These are phyloP conservation scores for Saccharomyces hybrid DNA, from an alignment of 1,139 yeast species.

Conservation along the genomic window DNA sequence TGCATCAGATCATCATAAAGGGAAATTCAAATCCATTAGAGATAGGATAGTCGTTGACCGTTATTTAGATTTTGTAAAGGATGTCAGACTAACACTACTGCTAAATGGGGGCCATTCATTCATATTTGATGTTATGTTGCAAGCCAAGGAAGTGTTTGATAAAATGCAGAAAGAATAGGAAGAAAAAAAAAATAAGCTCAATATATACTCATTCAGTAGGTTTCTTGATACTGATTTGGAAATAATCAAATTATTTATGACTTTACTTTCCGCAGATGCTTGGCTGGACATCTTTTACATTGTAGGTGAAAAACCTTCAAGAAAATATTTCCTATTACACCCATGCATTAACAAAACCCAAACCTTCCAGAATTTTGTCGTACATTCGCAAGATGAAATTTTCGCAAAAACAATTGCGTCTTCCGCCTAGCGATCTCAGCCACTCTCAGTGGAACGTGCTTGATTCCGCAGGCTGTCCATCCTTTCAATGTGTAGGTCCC, in stretches of 20 bases:
- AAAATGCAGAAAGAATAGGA: conserved; percentile 24
- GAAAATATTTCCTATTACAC: not conserved
- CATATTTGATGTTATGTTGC: conserved; percentile 37
- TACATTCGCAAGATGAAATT: not conserved
- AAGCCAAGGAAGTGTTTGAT: conserved; percentile 36
- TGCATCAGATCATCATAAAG: conserved; percentile 3
- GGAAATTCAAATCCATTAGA: conserved; percentile 12
- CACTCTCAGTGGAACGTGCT: not conserved
- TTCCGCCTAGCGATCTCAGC: not conserved
- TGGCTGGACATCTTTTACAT: too few relatives aligned
- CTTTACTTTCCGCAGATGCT: not conserved
- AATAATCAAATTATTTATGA: not conserved
- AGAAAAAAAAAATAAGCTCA: not conserved
- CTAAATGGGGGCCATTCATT: conserved; percentile 42
- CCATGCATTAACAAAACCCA: not conserved
- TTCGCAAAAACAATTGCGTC: not conserved
- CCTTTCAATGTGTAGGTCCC: not conserved
- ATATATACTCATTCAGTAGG: not conserved
- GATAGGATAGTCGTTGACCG: conserved; percentile 24
- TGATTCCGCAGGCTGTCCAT: not conserved
- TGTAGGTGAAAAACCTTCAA: too few relatives aligned
- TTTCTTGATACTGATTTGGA: not conserved
- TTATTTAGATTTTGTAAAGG: conserved; percentile 36
- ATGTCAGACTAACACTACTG: conserved; percentile 35
- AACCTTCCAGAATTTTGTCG: not conserved